Percentiles rank a stretch among this genome's conserved stretches.
Conservation (phyloP, 2,329 filamentous ascomycete species). For the Myriosclerotinia duriaeana region DNA sequence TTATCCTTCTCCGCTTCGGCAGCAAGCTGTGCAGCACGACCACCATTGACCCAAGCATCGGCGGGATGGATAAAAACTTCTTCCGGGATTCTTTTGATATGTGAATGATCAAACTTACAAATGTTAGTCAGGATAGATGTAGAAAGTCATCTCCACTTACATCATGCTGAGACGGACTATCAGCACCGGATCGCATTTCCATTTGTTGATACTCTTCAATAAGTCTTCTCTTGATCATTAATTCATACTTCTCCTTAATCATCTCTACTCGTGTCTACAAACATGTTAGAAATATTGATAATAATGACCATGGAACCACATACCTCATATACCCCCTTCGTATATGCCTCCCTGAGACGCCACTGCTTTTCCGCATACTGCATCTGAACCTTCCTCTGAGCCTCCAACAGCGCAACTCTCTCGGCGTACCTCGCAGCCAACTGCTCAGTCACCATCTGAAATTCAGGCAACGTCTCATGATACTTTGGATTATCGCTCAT, state of each 20-base stretch:
- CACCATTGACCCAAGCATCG: constrained; percentile 19
- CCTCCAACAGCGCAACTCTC: constrained; percentile 25
- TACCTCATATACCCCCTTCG: constrained; percentile 31
- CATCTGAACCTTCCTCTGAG: constrained; percentile 23
- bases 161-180: constrained; percentile 33
- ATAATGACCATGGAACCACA: constrained; percentile 19
- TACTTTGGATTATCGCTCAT: constrained; percentile 33
- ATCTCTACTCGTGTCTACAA: constrained; percentile 27
- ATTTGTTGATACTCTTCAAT: constrained; percentile 30
- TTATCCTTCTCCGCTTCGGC: constrained; percentile 23
- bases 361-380: constrained; percentile 25
- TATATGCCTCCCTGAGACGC: constrained; percentile 28
- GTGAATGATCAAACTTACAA: constrained; percentile 29
- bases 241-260: constrained; percentile 28
- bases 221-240: constrained; percentile 30
- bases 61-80: constrained; percentile 12
- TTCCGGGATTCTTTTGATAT: constrained; percentile 19
- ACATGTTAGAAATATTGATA: constrained; percentile 22
- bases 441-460: constrained; percentile 28
- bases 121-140: constrained; percentile 23
- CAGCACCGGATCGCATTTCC: constrained; percentile 24
- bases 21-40: constrained; percentile 18
- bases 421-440: constrained; percentile 31
- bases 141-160: constrained; percentile 29
- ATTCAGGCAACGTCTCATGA: constrained; percentile 38